These are phyloP conservation scores for Obba rivulosa DNA, from an alignment of 768 basidiomycete species.

Conservation along the genomic window DNA sequence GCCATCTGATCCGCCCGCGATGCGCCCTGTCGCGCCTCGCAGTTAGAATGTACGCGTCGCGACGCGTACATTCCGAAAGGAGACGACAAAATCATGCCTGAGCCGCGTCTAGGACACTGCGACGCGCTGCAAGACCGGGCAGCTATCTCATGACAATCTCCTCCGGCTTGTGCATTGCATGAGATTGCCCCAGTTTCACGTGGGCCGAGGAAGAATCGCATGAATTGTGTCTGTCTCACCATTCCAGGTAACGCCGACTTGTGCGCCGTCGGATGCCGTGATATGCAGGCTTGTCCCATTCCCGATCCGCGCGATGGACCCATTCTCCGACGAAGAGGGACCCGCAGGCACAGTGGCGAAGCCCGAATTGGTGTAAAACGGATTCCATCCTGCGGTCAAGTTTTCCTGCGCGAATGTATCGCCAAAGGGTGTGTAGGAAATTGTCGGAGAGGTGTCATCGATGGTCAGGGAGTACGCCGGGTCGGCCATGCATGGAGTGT, in stretches of 20 bases:
- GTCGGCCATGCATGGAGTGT: slow-evolving; percentile 34
- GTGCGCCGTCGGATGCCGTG: slow-evolving; percentile 56
- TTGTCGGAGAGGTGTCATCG: slow-evolving; percentile 62
- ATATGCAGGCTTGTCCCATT: slow-evolving; percentile 56
- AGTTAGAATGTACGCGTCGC: neutral
- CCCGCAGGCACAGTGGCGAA: slow-evolving; percentile 27
- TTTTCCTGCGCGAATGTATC: slow-evolving; percentile 47
- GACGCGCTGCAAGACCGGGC: too few relatives aligned
- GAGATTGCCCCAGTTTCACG: neutral
- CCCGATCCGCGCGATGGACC: slow-evolving; percentile 36
- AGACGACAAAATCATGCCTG: too few relatives aligned
- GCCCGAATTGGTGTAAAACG: slow-evolving; percentile 49
- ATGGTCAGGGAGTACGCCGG: slow-evolving; percentile 37
- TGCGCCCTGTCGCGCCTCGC: neutral
- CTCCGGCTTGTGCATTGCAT: too few relatives aligned
- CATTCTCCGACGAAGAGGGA: slow-evolving; percentile 12
- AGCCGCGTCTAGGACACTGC: too few relatives aligned
- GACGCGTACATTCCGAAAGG: neutral
- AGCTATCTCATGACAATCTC: too few relatives aligned
- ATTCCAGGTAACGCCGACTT: slow-evolving; percentile 51
- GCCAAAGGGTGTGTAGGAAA: slow-evolving; percentile 55
- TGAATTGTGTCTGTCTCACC: slow-evolving; percentile 39
- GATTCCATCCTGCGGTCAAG: slow-evolving; percentile 60
- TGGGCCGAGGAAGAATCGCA: neutral
- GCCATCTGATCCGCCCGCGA: too few relatives aligned